Conservation (phyloP, 2,329 filamentous ascomycete species). For the Apiospora rasikravindrae region DNA sequence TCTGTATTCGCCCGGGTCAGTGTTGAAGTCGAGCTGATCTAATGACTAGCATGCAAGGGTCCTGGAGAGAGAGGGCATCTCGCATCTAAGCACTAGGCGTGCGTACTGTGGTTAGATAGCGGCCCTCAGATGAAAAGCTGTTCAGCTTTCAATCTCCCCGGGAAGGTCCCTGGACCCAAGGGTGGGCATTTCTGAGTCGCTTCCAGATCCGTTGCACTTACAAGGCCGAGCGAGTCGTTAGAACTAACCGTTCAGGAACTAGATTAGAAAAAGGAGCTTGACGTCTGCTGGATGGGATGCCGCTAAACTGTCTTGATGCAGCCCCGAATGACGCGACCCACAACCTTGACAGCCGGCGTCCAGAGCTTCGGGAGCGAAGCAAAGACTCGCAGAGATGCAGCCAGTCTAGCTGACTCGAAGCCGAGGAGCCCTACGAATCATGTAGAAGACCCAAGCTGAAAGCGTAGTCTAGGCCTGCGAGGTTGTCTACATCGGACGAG, state of each 20-base stretch:
- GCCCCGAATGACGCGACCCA: constrained; percentile 9
- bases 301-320: constrained; percentile 9
- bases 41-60: constrained; percentile 9
- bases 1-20: background rate
- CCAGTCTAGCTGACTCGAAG: background rate
- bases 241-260: constrained; percentile 6
- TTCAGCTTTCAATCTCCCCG: background rate
- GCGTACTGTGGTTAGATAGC: background rate
- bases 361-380: constrained; percentile 11
- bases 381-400: background rate
- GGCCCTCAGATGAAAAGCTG: background rate
- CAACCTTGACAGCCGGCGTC: constrained; percentile 6
- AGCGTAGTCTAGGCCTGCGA: background rate
- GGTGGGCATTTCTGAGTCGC: background rate
- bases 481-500: background rate
- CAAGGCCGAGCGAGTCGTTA: constrained; percentile 11
- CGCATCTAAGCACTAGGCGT: background rate
- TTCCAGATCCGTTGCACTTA: background rate
- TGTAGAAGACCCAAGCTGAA: constrained; percentile 12
- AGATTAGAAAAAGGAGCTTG: background rate
- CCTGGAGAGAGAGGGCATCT: background rate
- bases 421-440: background rate
- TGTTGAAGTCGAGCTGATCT: background rate
- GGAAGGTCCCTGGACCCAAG: background rate
- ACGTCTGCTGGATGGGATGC: background rate